Evolutionary conservation across 345 rosid species (phyloP), one percentile per base, ranked within the genome.

Genomic region (Eucalyptus shirleyi): DNA sequence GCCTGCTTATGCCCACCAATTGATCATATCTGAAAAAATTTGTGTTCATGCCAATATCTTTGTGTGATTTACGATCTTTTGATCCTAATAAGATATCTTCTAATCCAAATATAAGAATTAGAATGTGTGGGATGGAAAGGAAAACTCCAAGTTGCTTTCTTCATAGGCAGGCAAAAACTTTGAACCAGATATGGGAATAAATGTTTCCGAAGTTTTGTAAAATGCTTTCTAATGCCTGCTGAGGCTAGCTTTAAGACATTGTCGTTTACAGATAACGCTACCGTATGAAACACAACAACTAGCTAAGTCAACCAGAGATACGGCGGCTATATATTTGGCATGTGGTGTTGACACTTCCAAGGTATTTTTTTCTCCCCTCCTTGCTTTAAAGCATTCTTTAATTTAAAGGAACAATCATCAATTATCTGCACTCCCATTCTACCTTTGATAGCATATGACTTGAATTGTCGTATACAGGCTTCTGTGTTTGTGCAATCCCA

Each of bases 401-500:
- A 37, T 9, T 72, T 72, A 72, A 40, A 77, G 47, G 45, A 77
- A 37, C 83, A 23, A 23, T 21, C 28, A 40, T 37, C 83, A 19
- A 21, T 37, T 77, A 77, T 21, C 28, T 77, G 83, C 83, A 77
- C 55, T 77, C 7, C 23, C 7, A 50, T 89, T 89, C 51, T 49
- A 86, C 12, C 18, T 32, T 86, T 26, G 28, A 44, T 23, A 50
- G 59, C 86, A 81, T 42, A 69, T 90, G 60, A 69, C 62, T 50
- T 87, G 59, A 45, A 85, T 89, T 89, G 81, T 90, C 65, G 60
- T 65, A 11, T 92, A 93, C 95, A 97, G 97, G 99, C 99, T 92
- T 94, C 99, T 51, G 99, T 96, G 23, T 96, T 96, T 94, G 97
- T 96, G 89, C 99, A 97, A 93, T 97, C 98, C 89, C 97, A 95